Evolutionary conservation across 2,329 filamentous ascomycete species (phyloP).

Genomic region (Cyphellophora europaea): DNA sequence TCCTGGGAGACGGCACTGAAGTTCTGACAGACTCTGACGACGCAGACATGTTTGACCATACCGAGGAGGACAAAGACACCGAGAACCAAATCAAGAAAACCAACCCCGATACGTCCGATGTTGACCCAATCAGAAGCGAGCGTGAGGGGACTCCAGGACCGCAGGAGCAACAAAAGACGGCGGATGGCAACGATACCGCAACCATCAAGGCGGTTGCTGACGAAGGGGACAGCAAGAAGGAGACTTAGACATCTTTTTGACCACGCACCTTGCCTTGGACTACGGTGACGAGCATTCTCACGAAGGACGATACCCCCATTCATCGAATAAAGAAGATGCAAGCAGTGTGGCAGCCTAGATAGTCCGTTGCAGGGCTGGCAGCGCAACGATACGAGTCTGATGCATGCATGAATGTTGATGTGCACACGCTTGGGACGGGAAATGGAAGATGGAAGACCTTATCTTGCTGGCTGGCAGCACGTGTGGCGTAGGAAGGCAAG

Average conservation of each 20-base stretch:
- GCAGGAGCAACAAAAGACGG: slow-evolving; percentile 19
- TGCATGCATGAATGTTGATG: too few relatives aligned
- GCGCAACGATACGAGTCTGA: too few relatives aligned
- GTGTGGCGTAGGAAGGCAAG: too few relatives aligned
- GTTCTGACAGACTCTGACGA: slow-evolving; percentile 82
- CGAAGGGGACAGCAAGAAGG: slow-evolving; percentile 8
- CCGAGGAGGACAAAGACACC: slow-evolving; percentile 76
- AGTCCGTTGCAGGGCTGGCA: too few relatives aligned
- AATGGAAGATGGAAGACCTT: too few relatives aligned
- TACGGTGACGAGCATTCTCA: background rate
- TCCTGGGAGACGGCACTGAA: slow-evolving; percentile 91
- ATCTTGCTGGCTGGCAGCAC: too few relatives aligned
- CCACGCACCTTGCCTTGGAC: slow-evolving; percentile 1
- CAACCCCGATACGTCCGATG: slow-evolving; percentile 25
- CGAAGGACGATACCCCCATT: background rate
- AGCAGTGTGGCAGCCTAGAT: slow-evolving; percentile 1
- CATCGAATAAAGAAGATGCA: slow-evolving; percentile 6
- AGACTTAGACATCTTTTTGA: slow-evolving; percentile 5
- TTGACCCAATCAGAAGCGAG: slow-evolving; percentile 27
- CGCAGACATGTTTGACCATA: slow-evolving; percentile 87
- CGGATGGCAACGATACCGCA: slow-evolving; percentile 6
- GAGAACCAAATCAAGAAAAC: slow-evolving; percentile 72
- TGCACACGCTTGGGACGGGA: too few relatives aligned
- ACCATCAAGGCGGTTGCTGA: slow-evolving; percentile 10
- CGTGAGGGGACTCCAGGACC: slow-evolving; percentile 45